Evolutionary conservation across 805 yeast genomes (phyloP).

Genomic region (Candida incommunis): DNA sequence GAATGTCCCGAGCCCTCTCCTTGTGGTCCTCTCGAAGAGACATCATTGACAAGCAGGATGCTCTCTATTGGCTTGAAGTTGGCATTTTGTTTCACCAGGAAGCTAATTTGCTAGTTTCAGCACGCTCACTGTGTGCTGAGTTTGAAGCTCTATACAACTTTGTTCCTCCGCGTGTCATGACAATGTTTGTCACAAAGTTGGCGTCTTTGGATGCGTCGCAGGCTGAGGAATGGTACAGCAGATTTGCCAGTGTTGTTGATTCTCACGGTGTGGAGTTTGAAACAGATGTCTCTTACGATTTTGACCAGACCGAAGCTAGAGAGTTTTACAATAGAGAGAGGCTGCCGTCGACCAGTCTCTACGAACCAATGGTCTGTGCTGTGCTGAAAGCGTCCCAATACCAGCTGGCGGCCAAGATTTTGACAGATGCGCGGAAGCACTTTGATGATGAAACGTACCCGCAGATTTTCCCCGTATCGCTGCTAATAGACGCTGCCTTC

Average conservation of each 20-base stretch:
- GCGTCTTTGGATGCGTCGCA: not conserved
- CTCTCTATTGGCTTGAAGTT: slow-evolving; percentile 12
- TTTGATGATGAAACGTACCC: not conserved
- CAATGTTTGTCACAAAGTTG: not conserved
- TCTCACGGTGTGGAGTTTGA: not conserved
- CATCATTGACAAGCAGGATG: slow-evolving; percentile 7
- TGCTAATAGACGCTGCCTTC: not conserved
- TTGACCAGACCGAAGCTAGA: not conserved
- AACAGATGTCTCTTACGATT: not conserved
- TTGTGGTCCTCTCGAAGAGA: slow-evolving; percentile 10
- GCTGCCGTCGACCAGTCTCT: not conserved
- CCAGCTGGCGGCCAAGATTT: not conserved
- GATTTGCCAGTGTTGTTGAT: not conserved
- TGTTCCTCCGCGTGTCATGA: slow-evolving; percentile 6
- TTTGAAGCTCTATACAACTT: not conserved
- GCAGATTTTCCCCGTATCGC: not conserved
- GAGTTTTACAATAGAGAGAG: not conserved
- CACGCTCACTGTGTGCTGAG: slow-evolving; percentile 7
- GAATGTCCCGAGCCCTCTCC: slow-evolving; percentile 9
- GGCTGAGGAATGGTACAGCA: not conserved
- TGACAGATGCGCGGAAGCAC: not conserved
- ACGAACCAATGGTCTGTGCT: not conserved
- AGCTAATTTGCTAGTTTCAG: slow-evolving; percentile 8
- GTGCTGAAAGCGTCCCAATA: not conserved
- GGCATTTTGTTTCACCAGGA: slow-evolving; percentile 14